Percentiles rank a stretch among this genome's conserved stretches.
phyloP scores from a whole-genome alignment of 129 eudicot species.

The Centrapalus pauciflorus region DNA sequence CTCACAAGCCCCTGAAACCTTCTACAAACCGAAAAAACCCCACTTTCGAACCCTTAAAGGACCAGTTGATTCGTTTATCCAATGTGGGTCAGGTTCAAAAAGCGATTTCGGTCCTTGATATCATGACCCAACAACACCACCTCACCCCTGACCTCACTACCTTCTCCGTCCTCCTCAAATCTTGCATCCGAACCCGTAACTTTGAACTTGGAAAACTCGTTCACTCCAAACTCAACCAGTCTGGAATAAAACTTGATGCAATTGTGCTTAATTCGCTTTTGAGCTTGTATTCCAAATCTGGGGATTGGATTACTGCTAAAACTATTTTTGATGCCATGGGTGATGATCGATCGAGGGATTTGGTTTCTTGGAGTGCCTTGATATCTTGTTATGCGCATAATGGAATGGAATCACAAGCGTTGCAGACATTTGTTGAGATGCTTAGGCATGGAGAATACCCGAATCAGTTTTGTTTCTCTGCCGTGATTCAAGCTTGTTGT shows the following conservation, averaged over 20 bases:
- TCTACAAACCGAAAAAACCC: slow-evolving; percentile 20
- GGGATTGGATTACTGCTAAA: slow-evolving; percentile 58
- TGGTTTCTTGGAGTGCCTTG: slow-evolving; percentile 72
- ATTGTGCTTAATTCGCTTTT: slow-evolving; percentile 53
- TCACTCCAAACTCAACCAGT: slow-evolving; percentile 37
- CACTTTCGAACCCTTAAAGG: slow-evolving; percentile 37
- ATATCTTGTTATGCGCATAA: slow-evolving; percentile 48
- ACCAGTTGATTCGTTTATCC: slow-evolving; percentile 38
- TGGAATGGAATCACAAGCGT: slow-evolving; percentile 41
- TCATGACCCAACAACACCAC: slow-evolving; percentile 34
- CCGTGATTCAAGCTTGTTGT: slow-evolving; percentile 55
- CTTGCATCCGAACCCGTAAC: slow-evolving; percentile 59
- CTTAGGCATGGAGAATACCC: slow-evolving; percentile 45
- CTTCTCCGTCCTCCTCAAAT: slow-evolving; percentile 60
- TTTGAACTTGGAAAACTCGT: slow-evolving; percentile 44
- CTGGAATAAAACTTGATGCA: slow-evolving; percentile 35
- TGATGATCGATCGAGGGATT: slow-evolving; percentile 32
- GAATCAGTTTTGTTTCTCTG: slow-evolving; percentile 59
- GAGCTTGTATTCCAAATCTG: slow-evolving; percentile 54
- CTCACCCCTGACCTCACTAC: slow-evolving; percentile 47
- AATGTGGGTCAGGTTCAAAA: slow-evolving; percentile 37
- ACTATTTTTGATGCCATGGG: slow-evolving; percentile 52
- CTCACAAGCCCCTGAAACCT: slow-evolving; percentile 15
- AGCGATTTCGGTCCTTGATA: slow-evolving; percentile 48
- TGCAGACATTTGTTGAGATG: slow-evolving; percentile 55